Base-by-base conservation (phyloP, 1,284 basidiomycete genomes). In the Tilletia indica region DNA sequence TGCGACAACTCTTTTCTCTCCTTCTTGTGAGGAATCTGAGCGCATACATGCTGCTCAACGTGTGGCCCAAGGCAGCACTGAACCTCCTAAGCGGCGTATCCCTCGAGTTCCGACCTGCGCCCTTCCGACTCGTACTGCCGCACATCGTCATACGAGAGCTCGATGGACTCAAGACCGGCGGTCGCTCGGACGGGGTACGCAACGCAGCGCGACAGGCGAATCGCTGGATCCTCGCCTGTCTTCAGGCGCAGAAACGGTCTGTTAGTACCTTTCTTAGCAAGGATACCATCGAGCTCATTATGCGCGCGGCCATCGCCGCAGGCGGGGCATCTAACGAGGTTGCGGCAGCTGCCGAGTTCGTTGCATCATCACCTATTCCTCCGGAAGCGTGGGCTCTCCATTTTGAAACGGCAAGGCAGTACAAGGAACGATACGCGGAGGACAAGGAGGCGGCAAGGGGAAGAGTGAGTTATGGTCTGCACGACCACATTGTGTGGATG, bases 221-320 rank as follows among this genome's bases (percentile, higher is more conserved):
- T 39, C 61, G 61, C 31, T 64, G 61, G 61, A 64, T 64, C 61
- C 38, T 64, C 12, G 61, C 61, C 36, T 64, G 61, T 39, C 36
- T 64, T 25, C 61, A 64, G 39, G 61, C 61, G 9, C 61, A 64
- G 34, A 64, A 64, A 16, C 34, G 61, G 34, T 38, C 61, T 4
- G 61, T 64, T 16, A 64, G 38, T 21, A 39, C 61, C 31, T 64
- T 64, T 21, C 61, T 64, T 3, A 64, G 31, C 14, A 14, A 38
- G 36, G n/a, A 21, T 19, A 16, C 61, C 12, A 42, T 34, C 14
- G 61, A 25, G 6, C 9, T 38, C 34, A 21, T 64, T 1, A 39
- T 64, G 61, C 16, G 36, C 4, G 61, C 38, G 31, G 61, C 61
- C 16, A 21, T 58, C 14, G n/a, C 25, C n/a, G 56, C 21, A 12